A percentile compares a stretch with the other conserved stretches of the same genome.
Evolutionary conservation across 1,284 basidiomycete genomes (phyloP).

Genomic region (Cryptococcus jaspeensis): DNA sequence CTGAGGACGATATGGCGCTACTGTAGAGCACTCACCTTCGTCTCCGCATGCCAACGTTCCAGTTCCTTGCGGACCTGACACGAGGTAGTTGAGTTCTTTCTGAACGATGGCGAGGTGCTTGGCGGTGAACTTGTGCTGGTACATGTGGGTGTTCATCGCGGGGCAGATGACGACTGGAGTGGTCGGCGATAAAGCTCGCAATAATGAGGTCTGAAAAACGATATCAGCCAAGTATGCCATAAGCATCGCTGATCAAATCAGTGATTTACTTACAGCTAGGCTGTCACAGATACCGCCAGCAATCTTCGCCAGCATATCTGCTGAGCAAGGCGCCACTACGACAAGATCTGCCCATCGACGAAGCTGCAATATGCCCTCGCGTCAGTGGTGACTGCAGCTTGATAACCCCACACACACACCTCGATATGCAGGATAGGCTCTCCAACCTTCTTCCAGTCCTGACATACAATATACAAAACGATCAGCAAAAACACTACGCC

Average conservation of each 20-base stretch:
- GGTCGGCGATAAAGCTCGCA: constrained; percentile 77
- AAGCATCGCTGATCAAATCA: not conserved
- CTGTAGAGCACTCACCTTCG: constrained; percentile 65
- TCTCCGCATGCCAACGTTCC: constrained; percentile 83
- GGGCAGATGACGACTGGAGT: constrained; percentile 89
- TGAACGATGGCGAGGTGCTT: constrained; percentile 71
- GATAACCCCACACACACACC: constrained; percentile 29
- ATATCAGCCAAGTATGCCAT: not conserved
- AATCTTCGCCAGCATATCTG: constrained; percentile 92
- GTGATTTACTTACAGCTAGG: constrained; percentile 62
- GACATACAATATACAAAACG: not conserved
- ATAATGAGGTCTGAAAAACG: constrained; percentile 71
- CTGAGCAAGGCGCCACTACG: constrained; percentile 89
- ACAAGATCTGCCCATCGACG: constrained; percentile 95
- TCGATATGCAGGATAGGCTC: constrained; percentile 97
- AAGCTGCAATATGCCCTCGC: constrained; percentile 52
- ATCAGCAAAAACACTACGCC: not conserved
- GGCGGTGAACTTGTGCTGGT: constrained; percentile 85
- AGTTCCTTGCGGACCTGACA: constrained; percentile 66
- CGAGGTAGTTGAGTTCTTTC: constrained; percentile 72
- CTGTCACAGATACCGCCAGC: constrained; percentile 87
- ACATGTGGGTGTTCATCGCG: constrained; percentile 99
- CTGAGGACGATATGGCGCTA: not conserved
- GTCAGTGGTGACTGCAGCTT: not conserved
- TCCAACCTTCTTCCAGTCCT: constrained; percentile 68